Evolutionary conservation across 2,329 filamentous ascomycete genomes (phyloP).

Genomic region (Ophiostoma fasciatum): DNA sequence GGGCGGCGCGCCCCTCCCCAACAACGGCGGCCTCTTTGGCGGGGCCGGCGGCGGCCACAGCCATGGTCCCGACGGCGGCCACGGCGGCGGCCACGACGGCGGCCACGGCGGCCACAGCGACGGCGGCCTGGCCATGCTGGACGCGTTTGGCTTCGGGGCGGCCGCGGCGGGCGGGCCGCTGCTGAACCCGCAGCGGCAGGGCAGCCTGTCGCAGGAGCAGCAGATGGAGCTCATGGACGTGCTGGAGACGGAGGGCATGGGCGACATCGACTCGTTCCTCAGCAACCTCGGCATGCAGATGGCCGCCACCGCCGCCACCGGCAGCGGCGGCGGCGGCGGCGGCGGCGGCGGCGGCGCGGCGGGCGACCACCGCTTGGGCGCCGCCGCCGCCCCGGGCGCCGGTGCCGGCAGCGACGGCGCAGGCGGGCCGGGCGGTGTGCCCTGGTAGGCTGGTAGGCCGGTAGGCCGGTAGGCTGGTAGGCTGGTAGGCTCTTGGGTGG

Average conservation of each 20-base stretch:
- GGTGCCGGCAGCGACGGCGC: too few relatives aligned
- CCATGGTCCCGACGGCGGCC: slow-evolving; percentile 9
- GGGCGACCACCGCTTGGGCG: too few relatives aligned
- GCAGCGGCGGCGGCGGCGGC: background rate
- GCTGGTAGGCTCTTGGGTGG: too few relatives aligned
- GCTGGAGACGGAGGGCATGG: slow-evolving; percentile 53
- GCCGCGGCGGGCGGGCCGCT: too few relatives aligned
- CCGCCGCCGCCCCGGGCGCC: too few relatives aligned
- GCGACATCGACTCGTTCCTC: slow-evolving; percentile 46
- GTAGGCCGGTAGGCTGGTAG: too few relatives aligned
- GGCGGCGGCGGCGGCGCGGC: background rate
- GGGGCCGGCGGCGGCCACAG: too few relatives aligned
- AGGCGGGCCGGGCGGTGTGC: too few relatives aligned
- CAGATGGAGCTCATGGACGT: slow-evolving; percentile 72
- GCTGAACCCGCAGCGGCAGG: slow-evolving; percentile 47
- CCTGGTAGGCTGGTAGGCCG: too few relatives aligned
- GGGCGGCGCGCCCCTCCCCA: too few relatives aligned
- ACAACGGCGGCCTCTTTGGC: too few relatives aligned
- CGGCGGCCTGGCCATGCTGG: background rate
- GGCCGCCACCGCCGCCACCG: slow-evolving; percentile 5
- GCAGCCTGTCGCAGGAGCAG: slow-evolving; percentile 63
- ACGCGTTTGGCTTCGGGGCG: slow-evolving; percentile 11
- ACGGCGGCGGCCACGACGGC: background rate
- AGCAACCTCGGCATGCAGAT: slow-evolving; percentile 26
- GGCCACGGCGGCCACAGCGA: background rate